Evolutionary conservation across 2,329 filamentous ascomycete genomes (phyloP).

Genomic region (Thelonectria discophora): DNA sequence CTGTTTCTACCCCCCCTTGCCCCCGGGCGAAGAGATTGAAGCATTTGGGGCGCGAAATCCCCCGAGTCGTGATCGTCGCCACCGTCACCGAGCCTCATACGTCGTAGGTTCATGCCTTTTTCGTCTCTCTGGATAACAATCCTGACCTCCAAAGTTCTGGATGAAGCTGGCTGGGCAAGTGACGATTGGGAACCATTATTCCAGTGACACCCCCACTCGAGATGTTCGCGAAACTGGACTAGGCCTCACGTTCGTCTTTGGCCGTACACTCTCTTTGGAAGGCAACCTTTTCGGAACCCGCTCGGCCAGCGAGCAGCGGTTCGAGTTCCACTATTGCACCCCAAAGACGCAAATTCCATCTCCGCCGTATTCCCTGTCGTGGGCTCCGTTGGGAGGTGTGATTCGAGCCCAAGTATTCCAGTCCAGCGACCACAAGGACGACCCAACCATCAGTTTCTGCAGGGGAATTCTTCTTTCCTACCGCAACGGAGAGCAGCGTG

Average conservation of each 20-base stretch:
- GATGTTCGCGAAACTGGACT: too few species aligned
- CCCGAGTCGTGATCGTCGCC: not conserved
- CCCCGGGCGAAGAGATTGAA: conserved; percentile 1
- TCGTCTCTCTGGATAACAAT: not conserved
- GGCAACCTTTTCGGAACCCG: too few species aligned
- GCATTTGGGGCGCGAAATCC: not conserved
- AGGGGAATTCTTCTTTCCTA: not conserved
- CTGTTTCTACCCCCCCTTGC: conserved; percentile 6
- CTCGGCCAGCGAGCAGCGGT: too few species aligned
- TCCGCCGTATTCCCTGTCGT: not conserved
- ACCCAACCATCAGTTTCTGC: not conserved
- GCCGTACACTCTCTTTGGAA: too few species aligned
- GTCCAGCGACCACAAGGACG: too few species aligned
- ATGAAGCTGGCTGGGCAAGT: too few species aligned
- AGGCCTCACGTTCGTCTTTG: too few species aligned
- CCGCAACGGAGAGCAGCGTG: not conserved
- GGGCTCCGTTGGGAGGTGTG: not conserved
- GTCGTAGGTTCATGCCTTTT: not conserved
- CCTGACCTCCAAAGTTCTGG: too few species aligned
- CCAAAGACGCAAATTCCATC: not conserved
- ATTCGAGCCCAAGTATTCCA: not conserved
- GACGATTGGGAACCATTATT: too few species aligned
- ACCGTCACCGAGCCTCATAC: not conserved
- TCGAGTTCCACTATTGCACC: not conserved
- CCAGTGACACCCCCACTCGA: too few species aligned